phyloP scores from a whole-genome alignment of 768 basidiomycete species.

The Lactifluus pinguis region DNA sequence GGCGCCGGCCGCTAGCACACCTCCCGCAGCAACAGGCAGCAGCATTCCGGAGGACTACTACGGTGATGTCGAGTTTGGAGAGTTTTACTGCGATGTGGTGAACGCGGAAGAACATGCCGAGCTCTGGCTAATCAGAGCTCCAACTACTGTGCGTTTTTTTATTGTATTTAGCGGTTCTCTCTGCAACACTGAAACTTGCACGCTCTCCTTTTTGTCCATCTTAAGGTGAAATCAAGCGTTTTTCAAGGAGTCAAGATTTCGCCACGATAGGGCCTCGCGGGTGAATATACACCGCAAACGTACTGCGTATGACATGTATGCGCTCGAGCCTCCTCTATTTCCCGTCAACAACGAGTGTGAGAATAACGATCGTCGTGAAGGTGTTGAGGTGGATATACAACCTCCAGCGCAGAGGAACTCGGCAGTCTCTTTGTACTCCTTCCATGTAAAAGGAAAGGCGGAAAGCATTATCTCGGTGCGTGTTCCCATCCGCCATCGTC shows the following conservation, averaged over 20 bases:
- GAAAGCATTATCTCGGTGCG: slow-evolving; percentile 17
- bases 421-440: slow-evolving; percentile 20
- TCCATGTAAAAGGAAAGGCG: slow-evolving; percentile 14
- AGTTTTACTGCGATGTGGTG: slow-evolving; percentile 17
- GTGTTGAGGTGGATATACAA: not conserved
- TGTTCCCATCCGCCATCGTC: not conserved
- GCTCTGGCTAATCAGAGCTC: slow-evolving; percentile 19
- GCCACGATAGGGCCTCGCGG: slow-evolving; percentile 5
- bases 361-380: not conserved
- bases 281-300: slow-evolving; percentile 7
- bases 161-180: not conserved
- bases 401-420: slow-evolving; percentile 13
- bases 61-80: slow-evolving; percentile 16
- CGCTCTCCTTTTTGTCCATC: too few relatives aligned
- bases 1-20: not conserved
- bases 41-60: not conserved
- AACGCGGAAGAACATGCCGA: slow-evolving; percentile 13
- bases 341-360: not conserved
- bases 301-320: slow-evolving; percentile 13
- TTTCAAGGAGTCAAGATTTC: slow-evolving; percentile 2
- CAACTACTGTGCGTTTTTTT: slow-evolving; percentile 3
- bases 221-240: slow-evolving; percentile 10
- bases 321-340: not conserved
- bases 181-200: too few relatives aligned
- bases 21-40: not conserved